Percentiles rank a stretch among this genome's conserved stretches.
These are phyloP conservation scores for Ploettnerulaceae sp. DNA, from an alignment of 2,329 filamentous ascomycete genomes.

Conservation along the genomic window DNA sequence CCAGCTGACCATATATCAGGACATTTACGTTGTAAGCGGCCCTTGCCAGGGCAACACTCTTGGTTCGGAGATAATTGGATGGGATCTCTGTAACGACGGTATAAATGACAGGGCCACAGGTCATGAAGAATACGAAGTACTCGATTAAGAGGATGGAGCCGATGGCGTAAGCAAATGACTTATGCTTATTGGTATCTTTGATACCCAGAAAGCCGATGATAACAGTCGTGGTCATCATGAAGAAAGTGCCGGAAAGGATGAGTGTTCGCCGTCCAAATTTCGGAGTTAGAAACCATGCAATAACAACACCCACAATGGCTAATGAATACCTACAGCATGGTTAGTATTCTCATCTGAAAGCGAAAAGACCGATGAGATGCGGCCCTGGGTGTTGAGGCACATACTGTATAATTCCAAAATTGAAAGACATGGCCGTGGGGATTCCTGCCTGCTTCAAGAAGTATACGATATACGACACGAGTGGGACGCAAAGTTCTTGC, in stretches of 20 bases:
- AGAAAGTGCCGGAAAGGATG: neutral
- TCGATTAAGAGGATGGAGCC: slow-evolving; percentile 5
- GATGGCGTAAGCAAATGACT: slow-evolving; percentile 6
- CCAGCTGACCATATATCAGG: slow-evolving; percentile 4
- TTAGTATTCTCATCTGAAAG: no score
- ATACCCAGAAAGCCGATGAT: slow-evolving; percentile 7
- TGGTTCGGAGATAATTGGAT: slow-evolving; percentile 1
- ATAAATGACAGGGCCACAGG: slow-evolving; percentile 9
- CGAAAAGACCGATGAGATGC: no score
- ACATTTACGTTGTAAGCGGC: slow-evolving; percentile 7
- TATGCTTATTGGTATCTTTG: neutral
- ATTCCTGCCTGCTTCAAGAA: slow-evolving; percentile 6
- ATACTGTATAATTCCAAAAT: slow-evolving; percentile 10
- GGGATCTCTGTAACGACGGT: slow-evolving; percentile 9
- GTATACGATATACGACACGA: slow-evolving; percentile 1
- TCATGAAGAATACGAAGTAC: slow-evolving; percentile 12
- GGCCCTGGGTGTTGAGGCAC: no score
- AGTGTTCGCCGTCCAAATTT: slow-evolving; percentile 3
- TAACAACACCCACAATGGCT: slow-evolving; percentile 1
- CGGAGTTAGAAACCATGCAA: slow-evolving; percentile 5
- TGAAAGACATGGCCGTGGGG: slow-evolving; percentile 3
- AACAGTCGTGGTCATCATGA: slow-evolving; percentile 5
- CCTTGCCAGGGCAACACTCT: neutral
- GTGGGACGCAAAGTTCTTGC: slow-evolving; percentile 4
- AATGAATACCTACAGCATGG: no score